Base-by-base conservation (phyloP, 78 protist species). In the Trichosphaerium sp. region DNA sequence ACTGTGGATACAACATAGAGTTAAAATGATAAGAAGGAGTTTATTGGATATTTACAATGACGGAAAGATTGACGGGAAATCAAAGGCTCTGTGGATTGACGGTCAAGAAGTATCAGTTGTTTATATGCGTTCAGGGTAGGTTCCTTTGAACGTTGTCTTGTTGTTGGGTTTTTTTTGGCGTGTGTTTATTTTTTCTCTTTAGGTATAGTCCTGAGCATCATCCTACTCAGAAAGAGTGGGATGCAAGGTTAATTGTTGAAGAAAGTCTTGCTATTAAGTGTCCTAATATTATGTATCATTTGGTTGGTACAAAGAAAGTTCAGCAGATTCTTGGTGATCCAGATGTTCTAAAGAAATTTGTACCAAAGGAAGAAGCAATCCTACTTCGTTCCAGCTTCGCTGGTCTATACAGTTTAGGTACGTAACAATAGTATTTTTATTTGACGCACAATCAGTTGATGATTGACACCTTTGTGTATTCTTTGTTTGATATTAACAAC, bases 111-210 rank as follows among this genome's bases (percentile, higher is more conserved):
- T 82, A 6, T 29, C 75, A 21, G 86, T 93, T 7, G 75, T 75
- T 25, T 93, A 93, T 63, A n/a, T n/a, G n/a, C n/a, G n/a, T 93
- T 42, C 67, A 78, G 97, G 37, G 79, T 94, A 5, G 97, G 94
- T 3, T n/a, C n/a, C n/a, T n/a, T n/a, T n/a, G n/a, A n/a, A n/a
- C n/a, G n/a, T n/a, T n/a, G n/a, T n/a, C n/a, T n/a, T n/a, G n/a
- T n/a, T n/a, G n/a, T n/a, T n/a, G n/a, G n/a, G n/a, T n/a, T n/a
- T n/a, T n/a, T n/a, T n/a, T n/a, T n/a, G n/a, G n/a, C n/a, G n/a
- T n/a, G n/a, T n/a, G n/a, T n/a, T n/a, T n/a, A n/a, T n/a, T n/a
- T n/a, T n/a, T n/a, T n/a, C n/a, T n/a, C n/a, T n/a, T n/a, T n/a
- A n/a, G n/a, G n/a, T 93, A 93, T 65, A 59, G 83, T 18, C 97